phyloP scores from a whole-genome alignment of 371 early-diverging fungal species.

The Coemansia sp. region DNA sequence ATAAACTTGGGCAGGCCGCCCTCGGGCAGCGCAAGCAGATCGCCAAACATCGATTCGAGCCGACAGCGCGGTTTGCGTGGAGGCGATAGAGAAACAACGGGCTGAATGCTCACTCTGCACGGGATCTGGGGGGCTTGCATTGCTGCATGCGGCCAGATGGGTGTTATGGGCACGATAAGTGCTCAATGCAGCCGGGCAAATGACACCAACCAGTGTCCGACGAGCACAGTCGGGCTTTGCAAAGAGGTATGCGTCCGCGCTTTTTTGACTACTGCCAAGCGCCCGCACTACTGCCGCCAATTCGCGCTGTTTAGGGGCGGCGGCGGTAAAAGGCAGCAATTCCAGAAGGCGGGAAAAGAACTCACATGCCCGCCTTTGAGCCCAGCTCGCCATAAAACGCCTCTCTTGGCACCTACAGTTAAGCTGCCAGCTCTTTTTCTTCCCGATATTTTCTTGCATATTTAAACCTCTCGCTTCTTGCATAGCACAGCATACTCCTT shows the following conservation, averaged over 20 bases:
- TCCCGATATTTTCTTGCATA: background rate
- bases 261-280: background rate
- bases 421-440: background rate
- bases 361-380: background rate
- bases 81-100: no score
- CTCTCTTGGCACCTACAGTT: background rate
- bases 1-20: conserved; percentile 51
- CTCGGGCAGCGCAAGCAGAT: conserved; percentile 35
- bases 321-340: background rate
- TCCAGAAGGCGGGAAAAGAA: background rate
- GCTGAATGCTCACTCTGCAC: no score
- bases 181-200: no score
- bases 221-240: no score
- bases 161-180: no score
- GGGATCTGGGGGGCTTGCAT: no score
- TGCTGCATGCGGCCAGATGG: no score
- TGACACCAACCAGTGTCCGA: no score
- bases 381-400: background rate
- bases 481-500: background rate
- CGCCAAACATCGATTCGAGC: conserved; percentile 18
- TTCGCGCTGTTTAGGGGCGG: background rate
- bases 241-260: no score
- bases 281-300: background rate
- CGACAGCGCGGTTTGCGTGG: no score
- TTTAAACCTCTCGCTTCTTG: background rate